Base-by-base conservation (phyloP, 371 early-diverging fungal species). In the Dichotomocladium elegans region DNA sequence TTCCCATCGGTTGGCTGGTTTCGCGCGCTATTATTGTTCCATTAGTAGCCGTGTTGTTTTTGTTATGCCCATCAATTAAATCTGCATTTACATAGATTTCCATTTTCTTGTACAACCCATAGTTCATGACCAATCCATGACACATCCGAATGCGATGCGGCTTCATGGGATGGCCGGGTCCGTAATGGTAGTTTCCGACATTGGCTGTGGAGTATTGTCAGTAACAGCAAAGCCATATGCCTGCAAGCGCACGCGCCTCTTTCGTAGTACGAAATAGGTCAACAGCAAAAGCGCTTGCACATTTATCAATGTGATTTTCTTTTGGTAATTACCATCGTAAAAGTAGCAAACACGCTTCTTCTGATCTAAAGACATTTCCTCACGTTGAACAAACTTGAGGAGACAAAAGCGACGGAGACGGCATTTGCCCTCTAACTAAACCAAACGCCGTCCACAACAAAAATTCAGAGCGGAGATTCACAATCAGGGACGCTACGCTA, bases 91-190 rank as follows among this genome's bases (percentile, higher is more conserved):
- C 77, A 48, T 69, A 73, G 46, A 77, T 69, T 42, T 77, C 77
- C 92, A 99, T 88, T 46, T 94, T 78, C 63, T 91, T 89, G 63
- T 93, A 88, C 15, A 99, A 77, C 12, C 87, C 90, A 74, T 94
- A 96, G 15, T 88, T 88, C 56, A 92, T 72, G 5, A 99, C 87
- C 30, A 99, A 74, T 50, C 90, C 89, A 70, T 99, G 95, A 29
- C 95, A 91, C 79, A 98, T 86, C 61, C 89, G 83, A 51, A 97
- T 88, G 48, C 99, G 81, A 57, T 93, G 90, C 26, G 99, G 99
- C 60, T 97, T 95, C 99, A 98, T 98, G n/a, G 96, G 95, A 63
- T 95, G 95, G 10, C 83, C 83, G 41, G 77, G 74, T 11, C 85
- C 86, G 61, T 86, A 86, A 66, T 86, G 86, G 44, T 81, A 86